phyloP scores from a whole-genome alignment of 306 rosid species.

The Ammopiptanthus mongolicus region DNA sequence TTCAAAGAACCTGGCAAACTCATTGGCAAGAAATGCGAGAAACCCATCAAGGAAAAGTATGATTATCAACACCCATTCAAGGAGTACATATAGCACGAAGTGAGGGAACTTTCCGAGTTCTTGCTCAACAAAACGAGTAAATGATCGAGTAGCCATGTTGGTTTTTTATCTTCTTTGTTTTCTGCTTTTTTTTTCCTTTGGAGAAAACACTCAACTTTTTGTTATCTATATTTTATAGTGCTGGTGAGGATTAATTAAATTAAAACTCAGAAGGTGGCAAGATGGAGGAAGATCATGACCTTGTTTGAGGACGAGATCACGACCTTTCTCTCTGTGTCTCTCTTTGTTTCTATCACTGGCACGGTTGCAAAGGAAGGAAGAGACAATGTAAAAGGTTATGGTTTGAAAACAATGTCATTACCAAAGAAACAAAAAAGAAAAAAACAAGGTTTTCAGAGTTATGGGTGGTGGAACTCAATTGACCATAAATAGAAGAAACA shows the following conservation, averaged over 20 bases:
- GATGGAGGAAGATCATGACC: constrained; percentile 68
- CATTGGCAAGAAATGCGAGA: constrained; percentile 44
- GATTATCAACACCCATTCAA: constrained; percentile 55
- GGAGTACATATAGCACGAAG: constrained; percentile 43
- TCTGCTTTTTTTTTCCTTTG: neutral
- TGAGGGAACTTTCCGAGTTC: constrained; percentile 54
- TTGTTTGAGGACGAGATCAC: constrained; percentile 46
- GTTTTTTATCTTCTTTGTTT: neutral
- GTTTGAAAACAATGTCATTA: constrained; percentile 9
- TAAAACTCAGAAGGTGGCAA: constrained; percentile 19
- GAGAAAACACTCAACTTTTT: neutral
- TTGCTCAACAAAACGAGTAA: constrained; percentile 38
- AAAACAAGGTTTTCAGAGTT: constrained; percentile 11
- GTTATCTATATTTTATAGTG: neutral
- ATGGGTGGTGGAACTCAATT: constrained; percentile 44
- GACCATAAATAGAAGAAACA: constrained; percentile 44
- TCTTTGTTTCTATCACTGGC: constrained; percentile 17
- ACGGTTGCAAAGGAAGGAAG: constrained; percentile 9
- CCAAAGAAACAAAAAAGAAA: neutral
- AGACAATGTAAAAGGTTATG: constrained; percentile 15
- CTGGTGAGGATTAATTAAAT: neutral
- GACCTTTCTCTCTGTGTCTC: constrained; percentile 31
- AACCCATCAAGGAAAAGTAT: constrained; percentile 54
- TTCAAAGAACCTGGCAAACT: constrained; percentile 55
- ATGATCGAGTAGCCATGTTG: constrained; percentile 34